phyloP scores from a whole-genome alignment of 306 rosid genomes.

The Mimosa bimucronata region DNA sequence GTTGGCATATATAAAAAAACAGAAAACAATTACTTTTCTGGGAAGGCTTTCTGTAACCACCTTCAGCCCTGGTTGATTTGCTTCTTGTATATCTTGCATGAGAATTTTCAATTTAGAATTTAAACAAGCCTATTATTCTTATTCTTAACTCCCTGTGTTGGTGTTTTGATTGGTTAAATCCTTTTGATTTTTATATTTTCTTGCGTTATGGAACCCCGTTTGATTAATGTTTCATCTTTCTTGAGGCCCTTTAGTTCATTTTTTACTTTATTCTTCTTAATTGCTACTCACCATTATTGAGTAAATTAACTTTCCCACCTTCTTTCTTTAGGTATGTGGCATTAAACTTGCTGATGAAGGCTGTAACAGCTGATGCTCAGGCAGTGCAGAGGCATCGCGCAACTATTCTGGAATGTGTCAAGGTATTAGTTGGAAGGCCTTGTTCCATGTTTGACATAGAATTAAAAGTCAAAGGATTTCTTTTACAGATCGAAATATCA shows the following conservation, averaged over 20 bases:
- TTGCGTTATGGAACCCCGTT: background rate
- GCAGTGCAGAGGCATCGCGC: slow-evolving; percentile 99
- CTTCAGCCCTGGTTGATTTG: background rate
- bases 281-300: slow-evolving; percentile 23
- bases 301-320: slow-evolving; percentile 33
- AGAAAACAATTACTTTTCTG: background rate
- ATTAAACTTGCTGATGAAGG: slow-evolving; percentile 93
- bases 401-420: slow-evolving; percentile 95
- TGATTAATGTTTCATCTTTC: slow-evolving; percentile 1
- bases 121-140: background rate
- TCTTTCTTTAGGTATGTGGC: slow-evolving; percentile 79
- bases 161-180: background rate
- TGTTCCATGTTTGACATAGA: slow-evolving; percentile 28
- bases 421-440: slow-evolving; percentile 58
- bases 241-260: slow-evolving; percentile 24
- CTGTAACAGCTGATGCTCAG: slow-evolving; percentile 90
- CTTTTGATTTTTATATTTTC: background rate
- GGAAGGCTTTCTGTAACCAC: background rate
- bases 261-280: background rate
- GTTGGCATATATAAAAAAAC: background rate
- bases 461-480: slow-evolving; percentile 24
- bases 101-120: background rate
- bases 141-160: background rate
- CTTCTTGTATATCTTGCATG: background rate
- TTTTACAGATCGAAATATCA: slow-evolving; percentile 39